Base-by-base conservation (phyloP, 2,329 filamentous ascomycete genomes). In the Neoscytalidium dimidiatum region DNA sequence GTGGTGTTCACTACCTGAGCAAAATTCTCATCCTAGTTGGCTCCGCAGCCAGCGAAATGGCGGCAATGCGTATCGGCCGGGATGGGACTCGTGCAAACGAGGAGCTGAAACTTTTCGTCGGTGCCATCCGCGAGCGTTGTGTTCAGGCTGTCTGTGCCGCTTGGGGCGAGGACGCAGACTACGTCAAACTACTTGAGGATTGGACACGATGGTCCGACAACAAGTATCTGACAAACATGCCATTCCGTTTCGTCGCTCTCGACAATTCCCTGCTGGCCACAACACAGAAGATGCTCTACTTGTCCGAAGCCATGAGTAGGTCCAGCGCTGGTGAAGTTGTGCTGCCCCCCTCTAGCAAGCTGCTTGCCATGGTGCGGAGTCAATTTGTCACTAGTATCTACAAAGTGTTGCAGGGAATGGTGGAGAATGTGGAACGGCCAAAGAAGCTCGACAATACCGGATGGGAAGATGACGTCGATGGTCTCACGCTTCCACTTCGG, bases 331-430 rank as follows among this genome's bases (percentile, higher is more conserved):
- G 92, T 13, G 90, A 95, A 72, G 93, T 99, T 68, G 88, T 98
- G 64, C 86, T 90, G 26, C 90, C 94, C 19, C 96, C 95, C 4
- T 90, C 92, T 38, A 84, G 90, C 7, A 99, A 98, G 77, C 81
- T 97, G 48, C 82, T 98, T 48, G 92, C 96, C 75, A 92, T 94
- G 86, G 92, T 98, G 17, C 87, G 94, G 68, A 90, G 89, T 68
- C 92, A 96, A 73, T 99, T 99, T 73, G 93, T 97, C 17, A 93
- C 90, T 6, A 97, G 94, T 65, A 81, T 99, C 48, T 98, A 98
- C 79, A 96, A 96, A 76, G 92, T 92, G 6, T 81, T 99, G 41
- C 96, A 92, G 71, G 95, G 94, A 23, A 94, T 99, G 88, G 93
- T 99, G 1, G 95, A 98, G 78, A 98, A 97, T 77, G 94, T 95